Base-by-base conservation (phyloP, 73 alveolate species). In the Durusdinium trenchii region DNA sequence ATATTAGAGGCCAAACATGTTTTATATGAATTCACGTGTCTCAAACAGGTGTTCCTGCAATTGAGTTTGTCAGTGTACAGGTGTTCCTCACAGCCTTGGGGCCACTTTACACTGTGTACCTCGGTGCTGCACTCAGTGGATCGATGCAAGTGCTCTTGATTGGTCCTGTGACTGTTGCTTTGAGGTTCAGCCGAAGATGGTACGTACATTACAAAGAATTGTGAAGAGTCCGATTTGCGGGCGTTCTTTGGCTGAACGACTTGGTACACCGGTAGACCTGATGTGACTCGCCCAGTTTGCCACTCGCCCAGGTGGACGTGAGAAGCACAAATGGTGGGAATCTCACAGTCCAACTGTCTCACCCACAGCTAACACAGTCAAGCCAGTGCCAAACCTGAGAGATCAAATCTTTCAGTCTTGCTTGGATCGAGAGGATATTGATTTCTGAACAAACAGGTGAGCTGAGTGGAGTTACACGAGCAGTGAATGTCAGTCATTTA, bases 211-310 rank as follows among this genome's bases (percentile, higher is more conserved):
- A 89, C 96, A 32, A 89, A 89, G 86, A 89, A 89, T 47, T 89
- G 96, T 47, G 86, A 89, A 73, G 96, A 89, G 96, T 67, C 96
- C 43, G 96, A 89, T 50, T 47, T 89, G 86, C 96, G 96, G 86
- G 73, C 96, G 96, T 46, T n/a, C 35, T 64, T 16, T 61, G 81
- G 45, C 86, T 42, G n/a, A n/a, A n/a, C n/a, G n/a, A n/a, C n/a
- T n/a, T 1, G 54, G n/a, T 12, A 35, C 85, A 42, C 54, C 18
- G 18, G 86, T 38, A n/a, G n/a, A n/a, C n/a, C n/a, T n/a, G n/a
- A n/a, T n/a, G 14, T 43, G 20, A 23, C 12, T 16, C 32, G 12
- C 69, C 69, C 69, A 57, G 69, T 57, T 57, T 57, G 69, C 69
- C 69, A 36, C 18, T 16, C 32, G 12, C 69, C 69, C 69, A 57